Conservation (phyloP, 2,329 filamentous ascomycete genomes). For the Cercospora sp. region DNA sequence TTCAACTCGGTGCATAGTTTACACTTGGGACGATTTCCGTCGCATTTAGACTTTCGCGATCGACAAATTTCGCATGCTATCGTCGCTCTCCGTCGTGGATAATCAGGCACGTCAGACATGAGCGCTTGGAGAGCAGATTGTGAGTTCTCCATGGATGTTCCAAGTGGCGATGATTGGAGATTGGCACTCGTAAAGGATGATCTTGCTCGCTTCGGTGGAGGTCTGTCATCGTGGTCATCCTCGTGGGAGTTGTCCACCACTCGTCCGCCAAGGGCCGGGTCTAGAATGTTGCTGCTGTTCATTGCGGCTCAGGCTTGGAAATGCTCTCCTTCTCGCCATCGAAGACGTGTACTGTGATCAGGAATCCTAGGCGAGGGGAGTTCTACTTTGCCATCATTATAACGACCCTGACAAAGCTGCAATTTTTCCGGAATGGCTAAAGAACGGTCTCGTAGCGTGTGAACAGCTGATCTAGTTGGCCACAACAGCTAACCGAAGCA, state of each 20-base stretch:
- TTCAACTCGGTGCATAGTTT: slow-evolving; percentile 80
- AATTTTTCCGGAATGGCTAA: slow-evolving; percentile 6
- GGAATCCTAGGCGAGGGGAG: not conserved
- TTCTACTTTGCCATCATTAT: not conserved
- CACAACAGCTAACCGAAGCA: not conserved
- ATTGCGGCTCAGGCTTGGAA: not conserved
- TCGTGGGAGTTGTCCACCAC: not conserved
- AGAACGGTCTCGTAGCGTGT: not conserved
- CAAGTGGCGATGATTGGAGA: not conserved
- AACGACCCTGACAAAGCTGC: not conserved
- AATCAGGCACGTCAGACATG: slow-evolving; percentile 34
- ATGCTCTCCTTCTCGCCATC: not conserved
- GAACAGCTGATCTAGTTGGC: not conserved
- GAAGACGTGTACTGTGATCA: not conserved
- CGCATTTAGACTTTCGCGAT: slow-evolving; percentile 38
- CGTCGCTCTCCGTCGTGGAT: slow-evolving; percentile 37
- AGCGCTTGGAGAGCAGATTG: slow-evolving; percentile 1
- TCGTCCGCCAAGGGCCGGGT: slow-evolving; percentile 7
- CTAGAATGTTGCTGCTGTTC: slow-evolving; percentile 2
- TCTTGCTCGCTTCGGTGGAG: slow-evolving; percentile 14
- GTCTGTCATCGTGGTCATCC: slow-evolving; percentile 10
- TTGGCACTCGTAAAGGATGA: slow-evolving; percentile 7
- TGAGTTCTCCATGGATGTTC: slow-evolving; percentile 6
- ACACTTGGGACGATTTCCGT: slow-evolving; percentile 68
- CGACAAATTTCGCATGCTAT: slow-evolving; percentile 41